phyloP scores from a whole-genome alignment of 768 basidiomycete species.

The Lactifluus pinguis region DNA sequence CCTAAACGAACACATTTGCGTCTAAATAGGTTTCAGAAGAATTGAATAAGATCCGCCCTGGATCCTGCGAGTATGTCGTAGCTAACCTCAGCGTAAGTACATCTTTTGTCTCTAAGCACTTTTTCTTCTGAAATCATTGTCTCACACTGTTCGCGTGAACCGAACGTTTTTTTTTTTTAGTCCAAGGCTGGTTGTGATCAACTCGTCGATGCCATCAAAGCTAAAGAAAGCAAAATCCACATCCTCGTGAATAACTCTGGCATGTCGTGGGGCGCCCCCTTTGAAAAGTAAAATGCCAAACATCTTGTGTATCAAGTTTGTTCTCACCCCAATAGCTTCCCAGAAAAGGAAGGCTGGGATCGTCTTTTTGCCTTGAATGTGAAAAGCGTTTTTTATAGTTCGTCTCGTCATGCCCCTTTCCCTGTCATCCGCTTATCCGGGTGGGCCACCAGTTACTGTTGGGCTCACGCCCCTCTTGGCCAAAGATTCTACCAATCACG shows the following conservation, averaged over 20 bases:
- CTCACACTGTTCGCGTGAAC: not conserved
- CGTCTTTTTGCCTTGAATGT: slow-evolving; percentile 77
- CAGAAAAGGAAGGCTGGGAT: slow-evolving; percentile 83
- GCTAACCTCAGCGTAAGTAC: slow-evolving; percentile 61
- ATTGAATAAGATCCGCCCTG: slow-evolving; percentile 51
- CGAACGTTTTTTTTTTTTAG: slow-evolving; percentile 29
- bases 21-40: slow-evolving; percentile 31
- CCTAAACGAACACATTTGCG: slow-evolving; percentile 30
- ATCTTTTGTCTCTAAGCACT: not conserved
- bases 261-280: slow-evolving; percentile 68
- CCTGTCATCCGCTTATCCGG: not conserved
- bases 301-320: too few relatives aligned
- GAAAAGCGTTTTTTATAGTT: slow-evolving; percentile 77
- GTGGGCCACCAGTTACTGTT: slow-evolving; percentile 42
- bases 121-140: not conserved
- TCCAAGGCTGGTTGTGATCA: slow-evolving; percentile 72
- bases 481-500: slow-evolving; percentile 51
- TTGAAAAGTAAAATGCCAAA: slow-evolving; percentile 32
- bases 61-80: slow-evolving; percentile 61
- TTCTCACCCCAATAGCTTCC: slow-evolving; percentile 32
- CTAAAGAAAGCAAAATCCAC: slow-evolving; percentile 63
- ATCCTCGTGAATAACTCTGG: slow-evolving; percentile 83
- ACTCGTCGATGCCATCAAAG: slow-evolving; percentile 57
- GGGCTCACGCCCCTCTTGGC: slow-evolving; percentile 53
- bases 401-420: slow-evolving; percentile 20